Base-by-base conservation (phyloP, 1,284 basidiomycete genomes). In the Leccinum colubrinum region DNA sequence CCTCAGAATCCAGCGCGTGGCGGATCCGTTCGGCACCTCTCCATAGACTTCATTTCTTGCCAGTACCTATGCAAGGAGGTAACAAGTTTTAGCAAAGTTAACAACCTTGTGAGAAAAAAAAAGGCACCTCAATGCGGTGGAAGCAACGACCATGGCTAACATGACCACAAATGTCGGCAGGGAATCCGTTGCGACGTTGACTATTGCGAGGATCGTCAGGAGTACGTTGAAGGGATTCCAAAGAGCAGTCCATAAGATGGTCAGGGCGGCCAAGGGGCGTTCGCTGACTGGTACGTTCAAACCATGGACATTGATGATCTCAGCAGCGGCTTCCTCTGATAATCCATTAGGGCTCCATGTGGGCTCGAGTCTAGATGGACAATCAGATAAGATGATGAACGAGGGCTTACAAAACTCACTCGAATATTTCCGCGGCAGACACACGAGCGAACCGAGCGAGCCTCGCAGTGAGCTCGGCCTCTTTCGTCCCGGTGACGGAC, bases 1-100 rank as follows among this genome's bases (percentile, higher is more conserved):
- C 64, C 88, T 78, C 69, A 95, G 72, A 27, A 70, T 94, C 93
- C 66, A 83, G 78, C 58, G 91, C 86, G 56, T 83, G 73, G 67
- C 85, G 76, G 27, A 27, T 27, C 27, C 7, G 27, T 27, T 27
- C 27, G 7, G 27, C 27, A 27, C 27, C 27, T 27, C 27, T 27
- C 25, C 25, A 25, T 25, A 25, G 25, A 25, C 25, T 25, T 25
- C 25, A 25, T 25, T 25, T 25, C 25, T 25, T 25, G 25, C 25
- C 25, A 25, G 25, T 25, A 25, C 25, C 25, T 25, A 25, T 25
- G 25, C 25, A 25, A 25, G 25, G 25, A 27, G 1, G 25, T 27
- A 27, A 0, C 6, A 6, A 27, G 25, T 27, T 0, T 65, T 2
- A 62, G 58, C 7, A 17, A 3, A 53, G 33, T 15, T 1, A 3